These are phyloP conservation scores for Xylariales sp. DNA, from an alignment of 2,329 filamentous ascomycete genomes.

Conservation along the genomic window DNA sequence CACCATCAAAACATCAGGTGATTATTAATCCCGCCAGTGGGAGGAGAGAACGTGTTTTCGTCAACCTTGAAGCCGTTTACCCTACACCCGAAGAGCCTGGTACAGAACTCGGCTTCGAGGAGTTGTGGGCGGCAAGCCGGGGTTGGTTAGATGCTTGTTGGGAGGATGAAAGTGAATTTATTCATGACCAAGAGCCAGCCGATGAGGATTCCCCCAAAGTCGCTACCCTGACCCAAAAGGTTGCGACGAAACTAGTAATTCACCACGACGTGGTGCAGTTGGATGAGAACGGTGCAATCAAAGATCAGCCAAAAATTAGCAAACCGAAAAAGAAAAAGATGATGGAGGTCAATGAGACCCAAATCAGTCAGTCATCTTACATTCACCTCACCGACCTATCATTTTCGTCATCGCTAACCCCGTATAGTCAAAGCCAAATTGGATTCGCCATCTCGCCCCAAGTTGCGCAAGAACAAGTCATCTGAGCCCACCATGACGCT, in stretches of 20 bases:
- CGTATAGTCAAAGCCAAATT: slow-evolving; percentile 86
- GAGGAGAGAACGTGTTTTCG: slow-evolving; percentile 80
- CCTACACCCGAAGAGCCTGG: slow-evolving; percentile 67
- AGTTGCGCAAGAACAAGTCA: slow-evolving; percentile 65
- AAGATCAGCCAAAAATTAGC: slow-evolving; percentile 40
- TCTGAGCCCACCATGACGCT: slow-evolving; percentile 96
- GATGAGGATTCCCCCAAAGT: slow-evolving; percentile 19
- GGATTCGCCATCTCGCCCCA: slow-evolving; percentile 81
- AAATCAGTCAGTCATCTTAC: slow-evolving; percentile 65
- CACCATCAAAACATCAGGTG: slow-evolving; percentile 70
- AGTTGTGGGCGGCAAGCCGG: slow-evolving; percentile 73
- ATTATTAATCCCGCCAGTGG: slow-evolving; percentile 78
- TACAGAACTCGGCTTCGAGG: slow-evolving; percentile 84
- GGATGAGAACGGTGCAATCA: slow-evolving; percentile 56
- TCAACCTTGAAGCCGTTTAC: slow-evolving; percentile 81
- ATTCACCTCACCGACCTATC: background rate
- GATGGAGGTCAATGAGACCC: slow-evolving; percentile 84
- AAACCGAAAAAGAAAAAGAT: slow-evolving; percentile 68
- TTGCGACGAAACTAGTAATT: slow-evolving; percentile 35
- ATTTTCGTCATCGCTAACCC: background rate
- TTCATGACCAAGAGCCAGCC: slow-evolving; percentile 14
- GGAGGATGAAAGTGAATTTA: slow-evolving; percentile 21
- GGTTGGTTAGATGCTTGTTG: slow-evolving; percentile 62
- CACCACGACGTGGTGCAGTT: slow-evolving; percentile 41
- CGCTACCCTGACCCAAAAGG: slow-evolving; percentile 22